phyloP scores from a whole-genome alignment of 371 early-diverging fungal genomes.

The Mortierella sp. region DNA sequence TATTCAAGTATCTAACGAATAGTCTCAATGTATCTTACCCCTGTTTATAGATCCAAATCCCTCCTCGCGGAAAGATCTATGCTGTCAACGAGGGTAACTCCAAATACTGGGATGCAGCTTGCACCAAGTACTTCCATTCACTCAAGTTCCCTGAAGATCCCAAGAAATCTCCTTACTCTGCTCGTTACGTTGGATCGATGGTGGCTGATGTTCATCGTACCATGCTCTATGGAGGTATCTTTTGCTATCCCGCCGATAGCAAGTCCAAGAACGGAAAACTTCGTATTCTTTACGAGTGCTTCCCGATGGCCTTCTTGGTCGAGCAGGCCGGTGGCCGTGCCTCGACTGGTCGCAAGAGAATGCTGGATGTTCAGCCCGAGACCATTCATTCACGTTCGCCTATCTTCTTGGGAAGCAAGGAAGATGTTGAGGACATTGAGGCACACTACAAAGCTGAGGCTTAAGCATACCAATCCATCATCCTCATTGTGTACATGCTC shows the following conservation, averaged over 20 bases:
- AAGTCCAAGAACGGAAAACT: conserved; percentile 95
- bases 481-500: too few species aligned
- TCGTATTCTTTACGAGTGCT: conserved; percentile 96
- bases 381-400: conserved; percentile 92
- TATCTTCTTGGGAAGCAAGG: conserved; percentile 92
- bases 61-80: conserved; percentile 94
- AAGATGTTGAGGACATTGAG: conserved; percentile 90
- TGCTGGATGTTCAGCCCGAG: conserved; percentile 89
- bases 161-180: conserved; percentile 90
- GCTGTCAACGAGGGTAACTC: conserved; percentile 98
- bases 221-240: conserved; percentile 93
- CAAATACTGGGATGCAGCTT: conserved; percentile 89
- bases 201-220: conserved; percentile 99
- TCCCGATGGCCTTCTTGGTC: conserved; percentile 96
- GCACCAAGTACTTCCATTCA: conserved; percentile 88
- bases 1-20: too few species aligned
- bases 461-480: too few species aligned
- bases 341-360: conserved; percentile 81
- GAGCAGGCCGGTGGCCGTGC: conserved; percentile 98
- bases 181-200: conserved; percentile 98
- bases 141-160: conserved; percentile 81
- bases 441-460: conserved; percentile 57
- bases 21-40: not conserved
- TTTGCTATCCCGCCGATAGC: conserved; percentile 86
- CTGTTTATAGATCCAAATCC: conserved; percentile 70